Evolutionary conservation across 1,139 yeast genomes (phyloP), one percentile per base, ranked within the genome.

Genomic region (Yamadazyma buinensis): DNA sequence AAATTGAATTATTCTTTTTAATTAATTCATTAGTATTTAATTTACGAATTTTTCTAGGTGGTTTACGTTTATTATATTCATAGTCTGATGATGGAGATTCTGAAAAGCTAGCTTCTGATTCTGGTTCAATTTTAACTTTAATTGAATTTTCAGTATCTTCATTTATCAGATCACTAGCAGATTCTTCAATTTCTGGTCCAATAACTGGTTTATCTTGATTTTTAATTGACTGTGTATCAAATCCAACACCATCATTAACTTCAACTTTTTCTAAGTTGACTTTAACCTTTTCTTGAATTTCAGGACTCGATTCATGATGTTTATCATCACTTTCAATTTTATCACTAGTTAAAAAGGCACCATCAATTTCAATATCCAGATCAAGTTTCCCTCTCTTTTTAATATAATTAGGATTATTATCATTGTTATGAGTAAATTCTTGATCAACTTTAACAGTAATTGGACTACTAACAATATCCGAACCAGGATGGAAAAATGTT

Each of bases 341-440:
- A 21, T 54, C 57, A 8, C 54, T 46, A n/a, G 52, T 51, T 18
- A 52, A 31, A 27, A 51, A 50, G 6, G 51, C 56, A 13, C 42
- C 32, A 30, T 54, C 57, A 10, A 53, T 47, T 26, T 47, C 26
- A 7, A 29, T 10, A 7, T 22, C 26, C 10, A 22, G 12, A 10
- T 15, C 28, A 26, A 13, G 11, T 14, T 15, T 19, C 13, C 5
- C 15, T 14, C 15, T 19, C 10, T 4, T 13, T 12, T 5, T 26
- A 15, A 29, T 15, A 12, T 29, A 19, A 15, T 17, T 23, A 12
- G 11, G 7, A 23, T n/a, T 22, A 6, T n/a, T 4, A 22, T n/a
- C 23, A 22, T 10, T 22, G 7, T 17, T 17, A 5, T 17, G 7
- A 5, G 5, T 17, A 5, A 17, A 17, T 5, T 5, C 7, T 17